phyloP scores from a whole-genome alignment of 768 basidiomycete species.

The Trametes meyenii region DNA sequence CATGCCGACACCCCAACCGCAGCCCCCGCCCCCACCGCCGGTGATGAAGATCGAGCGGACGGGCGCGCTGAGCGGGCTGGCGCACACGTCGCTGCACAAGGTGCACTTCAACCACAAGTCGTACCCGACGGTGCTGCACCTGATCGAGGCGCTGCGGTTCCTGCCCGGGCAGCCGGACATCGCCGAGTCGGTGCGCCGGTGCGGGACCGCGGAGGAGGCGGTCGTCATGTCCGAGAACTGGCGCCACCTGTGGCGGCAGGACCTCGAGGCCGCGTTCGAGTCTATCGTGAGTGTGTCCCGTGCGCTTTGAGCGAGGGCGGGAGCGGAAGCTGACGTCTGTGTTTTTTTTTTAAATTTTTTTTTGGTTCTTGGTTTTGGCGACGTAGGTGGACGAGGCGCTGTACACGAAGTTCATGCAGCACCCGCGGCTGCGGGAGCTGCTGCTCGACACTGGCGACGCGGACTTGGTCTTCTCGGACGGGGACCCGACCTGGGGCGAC shows the following conservation, averaged over 20 bases:
- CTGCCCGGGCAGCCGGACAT: slow-evolving; percentile 50
- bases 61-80: slow-evolving; percentile 46
- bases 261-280: slow-evolving; percentile 60
- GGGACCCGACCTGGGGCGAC: slow-evolving; percentile 70
- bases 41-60: slow-evolving; percentile 27
- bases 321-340: neutral
- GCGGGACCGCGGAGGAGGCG: slow-evolving; percentile 44
- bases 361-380: neutral
- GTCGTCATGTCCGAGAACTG: slow-evolving; percentile 36
- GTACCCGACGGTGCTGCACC: slow-evolving; percentile 73
- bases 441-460: slow-evolving; percentile 57
- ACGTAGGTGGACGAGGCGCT: slow-evolving; percentile 70
- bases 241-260: slow-evolving; percentile 43
- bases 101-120: slow-evolving; percentile 55
- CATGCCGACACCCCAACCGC: slow-evolving; percentile 18
- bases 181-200: slow-evolving; percentile 57
- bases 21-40: slow-evolving; percentile 35
- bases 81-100: slow-evolving; percentile 68
- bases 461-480: slow-evolving; percentile 37
- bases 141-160: slow-evolving; percentile 79
- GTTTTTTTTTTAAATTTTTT: neutral
- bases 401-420: slow-evolving; percentile 71
- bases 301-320: no score
- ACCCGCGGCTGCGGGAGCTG: slow-evolving; percentile 54
- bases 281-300: slow-evolving; percentile 43